phyloP scores from a whole-genome alignment of 345 rosid genomes.

The Triadica sebifera region DNA sequence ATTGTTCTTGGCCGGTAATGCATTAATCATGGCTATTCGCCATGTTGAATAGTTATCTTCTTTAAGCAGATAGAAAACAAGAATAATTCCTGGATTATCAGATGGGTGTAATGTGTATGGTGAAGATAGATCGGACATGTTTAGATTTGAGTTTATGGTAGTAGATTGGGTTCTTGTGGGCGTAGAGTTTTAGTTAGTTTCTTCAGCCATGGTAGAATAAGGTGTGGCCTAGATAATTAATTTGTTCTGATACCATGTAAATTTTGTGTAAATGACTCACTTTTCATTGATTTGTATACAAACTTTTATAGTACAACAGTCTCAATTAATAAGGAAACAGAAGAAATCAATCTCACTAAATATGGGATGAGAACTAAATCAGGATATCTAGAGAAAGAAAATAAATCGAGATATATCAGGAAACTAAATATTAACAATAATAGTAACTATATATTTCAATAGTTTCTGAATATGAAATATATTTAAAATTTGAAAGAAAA shows the following conservation, averaged over 20 bases:
- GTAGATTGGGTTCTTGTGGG: background rate
- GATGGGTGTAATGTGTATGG: background rate
- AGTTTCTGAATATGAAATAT: too few species aligned
- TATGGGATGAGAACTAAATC: too few species aligned
- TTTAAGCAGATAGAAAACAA: background rate
- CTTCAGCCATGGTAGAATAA: background rate
- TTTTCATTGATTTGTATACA: too few species aligned
- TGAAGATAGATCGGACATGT: background rate
- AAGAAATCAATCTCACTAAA: too few species aligned
- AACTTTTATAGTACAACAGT: too few species aligned
- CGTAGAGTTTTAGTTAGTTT: background rate
- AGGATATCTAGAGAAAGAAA: too few species aligned
- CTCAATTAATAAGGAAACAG: too few species aligned
- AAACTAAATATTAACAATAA: too few species aligned
- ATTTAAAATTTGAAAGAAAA: too few species aligned
- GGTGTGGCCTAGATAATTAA: background rate
- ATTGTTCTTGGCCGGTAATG: background rate
- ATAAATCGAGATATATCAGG: too few species aligned
- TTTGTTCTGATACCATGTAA: conserved; percentile 1
- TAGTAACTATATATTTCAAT: too few species aligned
- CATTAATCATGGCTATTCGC: background rate
- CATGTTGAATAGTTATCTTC: background rate
- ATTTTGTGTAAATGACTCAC: too few species aligned
- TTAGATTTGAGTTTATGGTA: background rate
- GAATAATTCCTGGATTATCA: background rate